phyloP scores from a whole-genome alignment of 495 filamentous ascomycete species.

The Aspergillus egyptiacus region DNA sequence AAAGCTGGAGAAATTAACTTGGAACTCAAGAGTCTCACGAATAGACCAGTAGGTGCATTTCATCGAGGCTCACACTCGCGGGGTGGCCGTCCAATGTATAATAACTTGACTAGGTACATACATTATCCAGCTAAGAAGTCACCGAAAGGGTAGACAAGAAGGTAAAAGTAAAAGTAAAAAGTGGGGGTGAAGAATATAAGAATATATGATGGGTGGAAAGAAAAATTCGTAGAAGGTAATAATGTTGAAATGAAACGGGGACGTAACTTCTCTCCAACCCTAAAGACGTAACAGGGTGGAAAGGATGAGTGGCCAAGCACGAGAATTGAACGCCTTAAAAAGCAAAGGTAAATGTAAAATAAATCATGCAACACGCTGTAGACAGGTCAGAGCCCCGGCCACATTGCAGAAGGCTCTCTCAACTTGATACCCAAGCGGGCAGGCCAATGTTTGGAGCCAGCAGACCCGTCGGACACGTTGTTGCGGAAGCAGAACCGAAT shows the following conservation, averaged over 20 bases:
- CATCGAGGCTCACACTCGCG: slow-evolving; percentile 12
- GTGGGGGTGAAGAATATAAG: too few species aligned
- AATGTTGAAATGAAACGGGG: slow-evolving; percentile 15
- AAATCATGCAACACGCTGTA: too few species aligned
- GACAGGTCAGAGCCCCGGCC: too few species aligned
- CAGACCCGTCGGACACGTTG: slow-evolving; percentile 3
- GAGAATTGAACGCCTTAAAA: slow-evolving; percentile 23
- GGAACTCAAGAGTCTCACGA: neutral
- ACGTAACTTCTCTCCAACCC: slow-evolving; percentile 30
- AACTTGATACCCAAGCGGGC: too few species aligned
- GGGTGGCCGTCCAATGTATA: slow-evolving; percentile 20
- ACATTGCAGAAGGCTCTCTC: too few species aligned
- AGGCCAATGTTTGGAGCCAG: too few species aligned
- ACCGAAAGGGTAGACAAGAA: slow-evolving; percentile 29
- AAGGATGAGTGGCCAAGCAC: slow-evolving; percentile 27
- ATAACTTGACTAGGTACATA: slow-evolving; percentile 42
- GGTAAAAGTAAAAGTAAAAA: slow-evolving; percentile 20
- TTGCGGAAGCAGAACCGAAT: slow-evolving; percentile 12
- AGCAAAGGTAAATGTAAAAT: slow-evolving; percentile 16
- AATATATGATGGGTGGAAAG: slow-evolving; percentile 15
- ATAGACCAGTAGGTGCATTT: slow-evolving; percentile 8
- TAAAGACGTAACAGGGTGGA: slow-evolving; percentile 42
- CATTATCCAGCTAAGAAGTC: slow-evolving; percentile 41
- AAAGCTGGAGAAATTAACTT: too few species aligned
- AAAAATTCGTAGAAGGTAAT: slow-evolving; percentile 14